Conservation (phyloP, 495 filamentous ascomycete species). For the Xylaria castorea region DNA sequence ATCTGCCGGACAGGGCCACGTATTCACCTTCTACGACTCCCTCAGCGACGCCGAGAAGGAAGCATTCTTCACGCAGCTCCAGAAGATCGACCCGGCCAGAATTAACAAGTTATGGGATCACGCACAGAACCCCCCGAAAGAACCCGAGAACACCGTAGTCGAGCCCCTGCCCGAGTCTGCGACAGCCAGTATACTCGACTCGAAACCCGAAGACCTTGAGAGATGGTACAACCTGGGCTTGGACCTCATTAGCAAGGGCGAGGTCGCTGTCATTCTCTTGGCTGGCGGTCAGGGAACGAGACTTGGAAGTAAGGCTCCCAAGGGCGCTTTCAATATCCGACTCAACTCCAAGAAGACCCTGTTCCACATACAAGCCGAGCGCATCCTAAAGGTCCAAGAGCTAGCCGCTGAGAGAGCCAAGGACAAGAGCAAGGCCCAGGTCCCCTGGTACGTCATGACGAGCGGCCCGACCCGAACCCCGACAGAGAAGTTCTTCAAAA, state of each 20-base stretch:
- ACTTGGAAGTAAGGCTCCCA: constrained; percentile 91
- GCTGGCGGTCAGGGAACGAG: constrained; percentile 96
- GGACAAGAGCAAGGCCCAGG: constrained; percentile 65
- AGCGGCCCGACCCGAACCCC: constrained; percentile 92
- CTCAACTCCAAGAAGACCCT: constrained; percentile 90
- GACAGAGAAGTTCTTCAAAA: constrained; percentile 90
- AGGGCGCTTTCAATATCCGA: constrained; percentile 96
- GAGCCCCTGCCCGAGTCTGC: constrained; percentile 92
- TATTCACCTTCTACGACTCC: constrained; percentile 88
- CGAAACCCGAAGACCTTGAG: constrained; percentile 76
- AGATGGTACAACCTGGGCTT: constrained; percentile 87
- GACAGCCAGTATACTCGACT: constrained; percentile 91
- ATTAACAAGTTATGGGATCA: constrained; percentile 84
- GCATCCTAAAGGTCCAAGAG: constrained; percentile 85
- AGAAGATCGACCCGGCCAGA: constrained; percentile 76
- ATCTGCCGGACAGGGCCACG: constrained; percentile 82
- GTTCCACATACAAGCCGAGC: constrained; percentile 96
- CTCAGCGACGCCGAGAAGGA: constrained; percentile 76
- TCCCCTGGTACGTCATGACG: constrained; percentile 99
- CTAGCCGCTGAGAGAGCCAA: constrained; percentile 76
- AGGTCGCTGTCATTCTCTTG: constrained; percentile 95
- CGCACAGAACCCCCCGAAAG: constrained; percentile 78
- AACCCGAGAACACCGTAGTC: constrained; percentile 63
- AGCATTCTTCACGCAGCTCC: constrained; percentile 80
- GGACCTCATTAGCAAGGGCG: constrained; percentile 82